These are phyloP conservation scores for Entrophospora sp. DNA, from an alignment of 192 early-diverging fungal genomes.

Conservation along the genomic window DNA sequence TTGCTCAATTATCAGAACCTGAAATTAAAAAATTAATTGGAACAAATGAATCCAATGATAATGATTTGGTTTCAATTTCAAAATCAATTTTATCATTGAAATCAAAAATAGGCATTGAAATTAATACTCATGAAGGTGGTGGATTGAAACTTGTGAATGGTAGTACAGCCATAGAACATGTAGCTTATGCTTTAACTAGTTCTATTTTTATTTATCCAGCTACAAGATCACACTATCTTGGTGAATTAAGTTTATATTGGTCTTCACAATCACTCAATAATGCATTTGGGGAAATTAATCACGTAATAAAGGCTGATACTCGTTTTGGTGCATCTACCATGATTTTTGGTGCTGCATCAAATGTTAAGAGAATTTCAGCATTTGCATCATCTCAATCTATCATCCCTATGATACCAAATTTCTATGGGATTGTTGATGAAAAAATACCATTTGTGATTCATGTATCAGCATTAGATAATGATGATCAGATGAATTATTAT, in stretches of 20 bases:
- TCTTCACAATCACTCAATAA: conserved; percentile 55
- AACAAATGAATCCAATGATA: conserved; percentile 26
- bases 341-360: conserved; percentile 62
- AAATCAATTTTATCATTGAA: not conserved
- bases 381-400: conserved; percentile 69
- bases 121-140: not conserved
- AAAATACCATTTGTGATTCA: conserved; percentile 70
- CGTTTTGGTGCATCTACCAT: conserved; percentile 69
- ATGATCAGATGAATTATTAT: conserved; percentile 46
- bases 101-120: not conserved
- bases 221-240: conserved; percentile 48
- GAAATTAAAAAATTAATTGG: conserved; percentile 37
- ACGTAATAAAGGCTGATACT: conserved; percentile 71
- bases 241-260: conserved; percentile 58
- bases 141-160: conserved; percentile 38
- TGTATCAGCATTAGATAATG: conserved; percentile 61
- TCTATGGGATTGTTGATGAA: conserved; percentile 60
- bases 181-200: conserved; percentile 73
- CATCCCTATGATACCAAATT: conserved; percentile 71
- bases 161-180: conserved; percentile 59
- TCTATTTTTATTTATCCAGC: conserved; percentile 80
- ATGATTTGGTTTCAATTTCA: conserved; percentile 1
- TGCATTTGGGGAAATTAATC: conserved; percentile 55
- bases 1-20: conserved; percentile 29
- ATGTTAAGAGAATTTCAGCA: conserved; percentile 32